Evolutionary conservation across 306 rosid species (phyloP).

Genomic region (Dalbergia cultrata): DNA sequence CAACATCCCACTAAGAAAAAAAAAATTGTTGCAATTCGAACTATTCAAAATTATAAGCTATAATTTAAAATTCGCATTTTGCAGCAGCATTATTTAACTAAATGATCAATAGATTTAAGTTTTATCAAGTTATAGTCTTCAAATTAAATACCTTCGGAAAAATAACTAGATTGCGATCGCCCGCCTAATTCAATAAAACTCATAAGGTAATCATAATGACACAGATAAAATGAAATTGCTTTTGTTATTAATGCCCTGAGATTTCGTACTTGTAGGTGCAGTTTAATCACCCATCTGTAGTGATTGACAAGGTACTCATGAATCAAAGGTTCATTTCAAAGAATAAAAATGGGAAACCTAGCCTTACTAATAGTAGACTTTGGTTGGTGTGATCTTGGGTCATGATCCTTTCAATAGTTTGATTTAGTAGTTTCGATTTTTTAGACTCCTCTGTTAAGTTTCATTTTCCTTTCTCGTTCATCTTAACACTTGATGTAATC

Average conservation of each 20-base stretch:
- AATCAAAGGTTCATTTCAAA: neutral
- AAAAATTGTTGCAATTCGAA: neutral
- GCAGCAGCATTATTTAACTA: neutral
- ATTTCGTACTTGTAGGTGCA: neutral
- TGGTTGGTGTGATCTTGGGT: no score
- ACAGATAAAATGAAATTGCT: neutral
- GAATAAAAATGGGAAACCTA: neutral
- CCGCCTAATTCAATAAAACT: slow-evolving; percentile 1
- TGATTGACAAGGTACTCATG: neutral
- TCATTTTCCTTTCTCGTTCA: no score
- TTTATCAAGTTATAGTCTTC: neutral
- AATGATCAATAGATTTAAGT: neutral
- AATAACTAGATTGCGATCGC: neutral
- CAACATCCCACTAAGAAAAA: neutral
- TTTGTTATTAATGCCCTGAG: slow-evolving; percentile 11
- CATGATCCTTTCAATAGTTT: no score
- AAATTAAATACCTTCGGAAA: neutral
- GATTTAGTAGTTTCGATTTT: no score
- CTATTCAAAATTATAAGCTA: slow-evolving; percentile 1
- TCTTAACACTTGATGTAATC: no score
- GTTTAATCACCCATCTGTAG: neutral
- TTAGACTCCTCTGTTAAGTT: no score
- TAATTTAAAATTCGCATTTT: slow-evolving; percentile 4
- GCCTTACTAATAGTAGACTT: neutral
- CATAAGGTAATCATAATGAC: slow-evolving; percentile 1